phyloP scores from a whole-genome alignment of 331 rosid genomes.

The Phaseolus coccineus region DNA sequence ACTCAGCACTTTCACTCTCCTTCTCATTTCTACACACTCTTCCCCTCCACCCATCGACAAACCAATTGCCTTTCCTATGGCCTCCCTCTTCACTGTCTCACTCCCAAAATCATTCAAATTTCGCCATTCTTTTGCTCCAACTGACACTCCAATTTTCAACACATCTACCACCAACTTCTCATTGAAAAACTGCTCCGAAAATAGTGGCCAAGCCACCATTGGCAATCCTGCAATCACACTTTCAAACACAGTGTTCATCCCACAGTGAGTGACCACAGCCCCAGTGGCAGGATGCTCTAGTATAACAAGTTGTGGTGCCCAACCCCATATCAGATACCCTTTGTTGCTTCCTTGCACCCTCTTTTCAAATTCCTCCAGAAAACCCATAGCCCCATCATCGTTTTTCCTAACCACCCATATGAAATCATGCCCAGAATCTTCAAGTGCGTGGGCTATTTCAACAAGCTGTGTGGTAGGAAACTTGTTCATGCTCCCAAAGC shows the following conservation, averaged over 20 bases:
- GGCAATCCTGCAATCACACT: slow-evolving; percentile 19
- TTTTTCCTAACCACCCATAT: slow-evolving; percentile 46
- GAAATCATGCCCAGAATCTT: slow-evolving; percentile 44
- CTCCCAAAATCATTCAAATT: background rate
- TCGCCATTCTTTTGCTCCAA: slow-evolving; percentile 27
- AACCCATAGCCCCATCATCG: background rate
- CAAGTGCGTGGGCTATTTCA: slow-evolving; percentile 50
- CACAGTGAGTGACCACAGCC: slow-evolving; percentile 37
- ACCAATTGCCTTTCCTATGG: background rate
- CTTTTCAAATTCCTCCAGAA: slow-evolving; percentile 9
- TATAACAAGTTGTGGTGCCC: slow-evolving; percentile 40
- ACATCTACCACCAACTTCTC: slow-evolving; percentile 11
- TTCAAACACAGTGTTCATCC: slow-evolving; percentile 36
- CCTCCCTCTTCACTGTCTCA: background rate
- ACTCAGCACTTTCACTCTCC: background rate
- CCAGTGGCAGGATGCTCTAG: slow-evolving; percentile 36
- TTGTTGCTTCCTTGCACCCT: background rate
- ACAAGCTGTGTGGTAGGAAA: slow-evolving; percentile 38
- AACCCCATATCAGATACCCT: slow-evolving; percentile 30
- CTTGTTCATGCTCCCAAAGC: slow-evolving; percentile 52
- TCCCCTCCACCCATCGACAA: background rate
- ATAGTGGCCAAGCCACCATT: slow-evolving; percentile 33
- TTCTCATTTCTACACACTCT: background rate
- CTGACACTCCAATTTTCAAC: slow-evolving; percentile 21
- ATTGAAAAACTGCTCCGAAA: slow-evolving; percentile 32